Evolutionary conservation across 495 filamentous ascomycete genomes (phyloP).

Genomic region (Daldinia caldariorum): DNA sequence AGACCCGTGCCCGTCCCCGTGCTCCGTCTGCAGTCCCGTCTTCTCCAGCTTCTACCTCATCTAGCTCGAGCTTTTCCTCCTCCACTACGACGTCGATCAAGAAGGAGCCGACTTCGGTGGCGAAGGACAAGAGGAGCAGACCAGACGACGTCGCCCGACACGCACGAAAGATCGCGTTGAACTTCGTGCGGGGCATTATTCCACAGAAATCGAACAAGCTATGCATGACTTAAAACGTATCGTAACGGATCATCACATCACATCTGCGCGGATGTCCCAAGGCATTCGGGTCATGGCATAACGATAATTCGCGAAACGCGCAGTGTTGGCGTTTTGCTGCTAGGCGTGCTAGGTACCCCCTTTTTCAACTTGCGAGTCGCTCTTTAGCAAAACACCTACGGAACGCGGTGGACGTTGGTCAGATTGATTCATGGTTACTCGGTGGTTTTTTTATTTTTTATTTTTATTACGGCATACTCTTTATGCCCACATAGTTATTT

Average conservation of each 20-base stretch:
- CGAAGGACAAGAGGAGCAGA: constrained; percentile 44
- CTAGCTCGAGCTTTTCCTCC: constrained; percentile 46
- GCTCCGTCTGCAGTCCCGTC: constrained; percentile 65
- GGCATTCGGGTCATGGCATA: constrained; percentile 34
- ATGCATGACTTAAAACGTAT: constrained; percentile 45
- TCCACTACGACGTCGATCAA: constrained; percentile 43
- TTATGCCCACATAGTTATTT: constrained; percentile 44
- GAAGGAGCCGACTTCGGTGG: constrained; percentile 45
- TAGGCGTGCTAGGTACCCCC: constrained; percentile 26
- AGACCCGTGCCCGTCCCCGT: constrained; percentile 46
- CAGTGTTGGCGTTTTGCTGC: constrained; percentile 28
- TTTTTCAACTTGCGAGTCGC: constrained; percentile 37
- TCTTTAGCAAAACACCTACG: constrained; percentile 38
- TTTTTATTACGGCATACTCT: constrained; percentile 45
- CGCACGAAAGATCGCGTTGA: constrained; percentile 54
- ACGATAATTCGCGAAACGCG: constrained; percentile 20
- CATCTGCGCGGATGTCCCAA: constrained; percentile 27
- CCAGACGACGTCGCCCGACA: constrained; percentile 49
- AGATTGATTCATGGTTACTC: constrained; percentile 41
- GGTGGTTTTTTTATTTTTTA: constrained; percentile 25
- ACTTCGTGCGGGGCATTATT: constrained; percentile 55
- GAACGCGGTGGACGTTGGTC: constrained; percentile 37
- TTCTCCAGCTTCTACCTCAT: constrained; percentile 53
- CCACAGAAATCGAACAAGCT: constrained; percentile 49
- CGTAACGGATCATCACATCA: constrained; percentile 9